Evolutionary conservation across 192 early-diverging fungal species (phyloP), one percentile per base, ranked within the genome.

Genomic region (Pilobolus umbonatus): DNA sequence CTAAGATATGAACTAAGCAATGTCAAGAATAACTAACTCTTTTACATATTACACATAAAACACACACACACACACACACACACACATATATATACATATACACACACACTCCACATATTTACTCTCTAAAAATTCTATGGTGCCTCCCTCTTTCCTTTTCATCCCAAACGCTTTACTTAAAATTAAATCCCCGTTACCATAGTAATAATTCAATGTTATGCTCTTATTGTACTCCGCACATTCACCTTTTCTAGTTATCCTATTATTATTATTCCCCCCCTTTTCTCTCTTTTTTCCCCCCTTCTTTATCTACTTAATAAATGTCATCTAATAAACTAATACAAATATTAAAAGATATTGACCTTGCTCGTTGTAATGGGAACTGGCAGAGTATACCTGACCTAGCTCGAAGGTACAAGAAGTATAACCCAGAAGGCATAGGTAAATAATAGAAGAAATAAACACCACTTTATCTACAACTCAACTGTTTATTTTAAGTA

Each of bases 371-470:
- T 8, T 72, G 64, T 36, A 75, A 61, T 57, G 77, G 75, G 6
- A 70, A 74, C 59, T 77, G 80, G 69, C 38, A 39, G 26, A 51
- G 58, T 15, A 70, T 79, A 43, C 68, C 75, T 35, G 81, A 83
- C 32, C 59, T 79, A 17, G 75, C 75, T 4, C 64, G 79, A 55
- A 75, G 79, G 12, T 83, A 79, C 59, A 49, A 69, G 47, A 80
- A 80, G 51, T 75, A 83, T 50, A 79, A 78, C 56, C 66, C 75
- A 19, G 75, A 79, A 30, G 81, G 81, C 45, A 24, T 62, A 53
- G 79, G 81, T 75, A 77, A 73, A 25, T 43, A 51, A 34, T 2
- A 51, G 12, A 51, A 19, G 17, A 15, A 19, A 10, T 30, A 15
- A 29, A 15, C n/a, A 50, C 7, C 15, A 50, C 21, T 35, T 35